phyloP scores from a whole-genome alignment of 2,329 filamentous ascomycete species.

The Fusarium verticillioides region DNA sequence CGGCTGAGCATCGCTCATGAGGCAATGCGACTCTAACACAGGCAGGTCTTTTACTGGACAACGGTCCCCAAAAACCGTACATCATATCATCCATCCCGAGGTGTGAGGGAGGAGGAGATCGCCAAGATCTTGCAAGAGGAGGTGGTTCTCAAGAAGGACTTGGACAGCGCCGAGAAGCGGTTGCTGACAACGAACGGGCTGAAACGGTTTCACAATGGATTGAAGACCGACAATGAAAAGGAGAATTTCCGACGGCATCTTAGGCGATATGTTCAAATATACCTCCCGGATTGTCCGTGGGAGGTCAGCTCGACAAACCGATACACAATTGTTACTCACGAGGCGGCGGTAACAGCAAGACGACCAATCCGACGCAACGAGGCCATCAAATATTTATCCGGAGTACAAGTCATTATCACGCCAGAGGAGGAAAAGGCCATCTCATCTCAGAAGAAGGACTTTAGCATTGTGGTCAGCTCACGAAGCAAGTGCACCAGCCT shows the following conservation, averaged over 20 bases:
- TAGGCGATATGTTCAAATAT: constrained; percentile 91
- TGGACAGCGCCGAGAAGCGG: constrained; percentile 75
- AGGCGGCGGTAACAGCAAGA: constrained; percentile 87
- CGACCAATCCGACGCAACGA: constrained; percentile 83
- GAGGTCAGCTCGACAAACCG: constrained; percentile 93
- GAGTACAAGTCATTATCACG: constrained; percentile 92
- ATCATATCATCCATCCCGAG: constrained; percentile 86
- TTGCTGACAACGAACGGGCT: constrained; percentile 79
- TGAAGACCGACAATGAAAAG: constrained; percentile 82
- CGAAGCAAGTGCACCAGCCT: constrained; percentile 90
- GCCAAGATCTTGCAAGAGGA: constrained; percentile 70
- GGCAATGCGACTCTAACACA: constrained; percentile 36
- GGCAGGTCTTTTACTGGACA: constrained; percentile 90
- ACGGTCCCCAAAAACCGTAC: constrained; percentile 93
- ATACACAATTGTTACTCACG: constrained; percentile 90
- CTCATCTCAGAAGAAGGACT: constrained; percentile 86
- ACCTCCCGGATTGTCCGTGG: constrained; percentile 92
- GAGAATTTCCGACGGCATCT: constrained; percentile 88
- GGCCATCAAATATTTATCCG: constrained; percentile 88
- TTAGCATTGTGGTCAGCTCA: constrained; percentile 95
- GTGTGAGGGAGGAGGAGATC: constrained; percentile 74
- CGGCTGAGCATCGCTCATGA: background rate
- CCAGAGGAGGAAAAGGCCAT: constrained; percentile 89
- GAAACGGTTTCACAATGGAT: constrained; percentile 72
- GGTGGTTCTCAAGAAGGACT: constrained; percentile 79